Evolutionary conservation across 2,329 filamentous ascomycete species (phyloP).

Genomic region (Cladosporium austrohemisphaericum): DNA sequence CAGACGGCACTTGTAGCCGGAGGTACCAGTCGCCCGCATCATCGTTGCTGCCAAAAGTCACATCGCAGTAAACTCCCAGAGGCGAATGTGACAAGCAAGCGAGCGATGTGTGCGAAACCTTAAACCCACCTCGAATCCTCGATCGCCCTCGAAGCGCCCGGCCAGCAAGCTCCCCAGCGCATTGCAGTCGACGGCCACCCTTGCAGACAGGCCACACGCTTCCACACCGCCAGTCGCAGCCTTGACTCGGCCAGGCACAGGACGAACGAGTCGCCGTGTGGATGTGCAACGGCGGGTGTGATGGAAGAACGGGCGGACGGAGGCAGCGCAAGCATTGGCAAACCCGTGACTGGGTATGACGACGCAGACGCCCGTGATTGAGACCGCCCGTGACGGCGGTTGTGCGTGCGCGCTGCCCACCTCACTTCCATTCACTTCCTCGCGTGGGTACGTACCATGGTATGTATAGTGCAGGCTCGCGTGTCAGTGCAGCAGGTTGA

Average conservation of each 20-base stretch:
- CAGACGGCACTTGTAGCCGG: background rate
- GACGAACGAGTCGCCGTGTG: background rate
- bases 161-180: background rate
- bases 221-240: conserved; percentile 7
- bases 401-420: too few relatives aligned
- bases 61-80: too few relatives aligned
- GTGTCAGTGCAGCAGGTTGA: conserved; percentile 1
- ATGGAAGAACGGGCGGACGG: background rate
- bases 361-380: conserved; percentile 1
- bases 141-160: background rate
- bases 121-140: background rate
- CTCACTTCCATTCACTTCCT: too few relatives aligned
- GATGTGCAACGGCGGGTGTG: conserved; percentile 11
- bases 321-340: background rate
- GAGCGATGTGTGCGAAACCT: background rate
- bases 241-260: conserved; percentile 7
- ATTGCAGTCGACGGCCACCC: background rate
- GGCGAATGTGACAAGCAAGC: conserved; percentile 3
- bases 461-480: background rate
- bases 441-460: too few relatives aligned
- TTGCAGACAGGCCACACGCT: background rate
- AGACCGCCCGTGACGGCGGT: too few relatives aligned
- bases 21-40: background rate
- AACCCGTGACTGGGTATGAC: background rate
- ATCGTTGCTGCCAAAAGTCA: too few relatives aligned